Percentiles rank a stretch among this genome's conserved stretches.
phyloP scores from a whole-genome alignment of 108 stramenopile genomes.

The Mayamaea pseudoterrestris region DNA sequence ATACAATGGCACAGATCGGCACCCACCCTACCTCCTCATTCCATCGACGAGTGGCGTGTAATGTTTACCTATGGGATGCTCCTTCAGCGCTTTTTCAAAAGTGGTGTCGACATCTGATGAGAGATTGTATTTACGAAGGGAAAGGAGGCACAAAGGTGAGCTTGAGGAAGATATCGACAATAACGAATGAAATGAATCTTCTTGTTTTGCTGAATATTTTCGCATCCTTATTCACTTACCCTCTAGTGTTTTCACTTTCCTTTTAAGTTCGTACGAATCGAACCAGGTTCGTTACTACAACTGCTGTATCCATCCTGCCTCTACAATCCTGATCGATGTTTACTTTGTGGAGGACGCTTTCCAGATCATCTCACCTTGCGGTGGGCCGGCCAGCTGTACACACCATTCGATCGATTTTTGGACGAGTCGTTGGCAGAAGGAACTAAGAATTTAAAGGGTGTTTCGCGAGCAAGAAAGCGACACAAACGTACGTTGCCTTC shows the following conservation, averaged over 20 bases:
- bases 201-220: too few species aligned
- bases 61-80: slow-evolving; percentile 10
- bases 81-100: slow-evolving; percentile 27
- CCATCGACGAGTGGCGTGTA: slow-evolving; percentile 6
- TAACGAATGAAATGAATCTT: too few species aligned
- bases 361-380: slow-evolving; percentile 31
- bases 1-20: too few species aligned
- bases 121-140: slow-evolving; percentile 35
- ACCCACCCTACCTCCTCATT: too few species aligned
- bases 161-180: too few species aligned
- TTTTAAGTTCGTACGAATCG: slow-evolving; percentile 23
- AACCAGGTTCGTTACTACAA: slow-evolving; percentile 29
- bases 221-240: too few species aligned
- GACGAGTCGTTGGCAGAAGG: slow-evolving; percentile 14
- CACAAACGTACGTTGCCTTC: not conserved
- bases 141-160: too few species aligned
- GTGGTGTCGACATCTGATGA: slow-evolving; percentile 29
- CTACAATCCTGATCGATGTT: slow-evolving; percentile 32
- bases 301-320: slow-evolving; percentile 23
- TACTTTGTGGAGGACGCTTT: slow-evolving; percentile 34
- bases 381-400: slow-evolving; percentile 31
- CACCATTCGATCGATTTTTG: slow-evolving; percentile 27
- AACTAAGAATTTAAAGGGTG: not conserved
- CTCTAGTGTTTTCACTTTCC: too few species aligned
- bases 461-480: too few species aligned